These are phyloP conservation scores for Trypanosoma theileri DNA, from an alignment of 208 protist genomes.

Conservation along the genomic window DNA sequence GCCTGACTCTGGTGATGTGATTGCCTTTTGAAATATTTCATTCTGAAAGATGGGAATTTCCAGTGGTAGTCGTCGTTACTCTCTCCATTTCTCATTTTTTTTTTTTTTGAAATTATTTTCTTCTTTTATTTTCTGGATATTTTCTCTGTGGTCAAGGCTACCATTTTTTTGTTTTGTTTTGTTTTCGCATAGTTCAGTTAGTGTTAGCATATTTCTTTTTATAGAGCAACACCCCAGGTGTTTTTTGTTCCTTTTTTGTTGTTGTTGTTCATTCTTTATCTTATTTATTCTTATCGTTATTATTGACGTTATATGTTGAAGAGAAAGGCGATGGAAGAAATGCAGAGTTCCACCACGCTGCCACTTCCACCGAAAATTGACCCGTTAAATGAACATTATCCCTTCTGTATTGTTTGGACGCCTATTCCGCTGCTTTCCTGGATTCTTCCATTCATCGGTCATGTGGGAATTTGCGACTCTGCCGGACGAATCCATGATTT, in stretches of 20 bases:
- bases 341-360: not conserved
- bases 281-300: not conserved
- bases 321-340: conserved; percentile 1
- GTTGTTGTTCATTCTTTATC: not conserved
- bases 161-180: too few relatives aligned
- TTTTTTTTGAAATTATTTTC: too few relatives aligned
- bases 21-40: too few relatives aligned
- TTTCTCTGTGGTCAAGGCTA: too few relatives aligned
- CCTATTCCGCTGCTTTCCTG: conserved; percentile 88
- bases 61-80: too few relatives aligned
- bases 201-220: too few relatives aligned
- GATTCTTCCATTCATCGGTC: conserved; percentile 90
- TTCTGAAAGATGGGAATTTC: too few relatives aligned
- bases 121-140: too few relatives aligned
- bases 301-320: not conserved
- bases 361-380: conserved; percentile 58
- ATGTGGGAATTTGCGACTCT: conserved; percentile 89
- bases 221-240: too few relatives aligned
- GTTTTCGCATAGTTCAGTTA: too few relatives aligned
- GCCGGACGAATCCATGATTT: conserved; percentile 90
- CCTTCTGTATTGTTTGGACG: conserved; percentile 92
- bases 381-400: conserved; percentile 69
- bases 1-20: too few relatives aligned
- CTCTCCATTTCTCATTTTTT: too few relatives aligned
- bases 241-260: not conserved